Evolutionary conservation across 805 yeast species (phyloP).

Genomic region (Kodamaea laetipori): DNA sequence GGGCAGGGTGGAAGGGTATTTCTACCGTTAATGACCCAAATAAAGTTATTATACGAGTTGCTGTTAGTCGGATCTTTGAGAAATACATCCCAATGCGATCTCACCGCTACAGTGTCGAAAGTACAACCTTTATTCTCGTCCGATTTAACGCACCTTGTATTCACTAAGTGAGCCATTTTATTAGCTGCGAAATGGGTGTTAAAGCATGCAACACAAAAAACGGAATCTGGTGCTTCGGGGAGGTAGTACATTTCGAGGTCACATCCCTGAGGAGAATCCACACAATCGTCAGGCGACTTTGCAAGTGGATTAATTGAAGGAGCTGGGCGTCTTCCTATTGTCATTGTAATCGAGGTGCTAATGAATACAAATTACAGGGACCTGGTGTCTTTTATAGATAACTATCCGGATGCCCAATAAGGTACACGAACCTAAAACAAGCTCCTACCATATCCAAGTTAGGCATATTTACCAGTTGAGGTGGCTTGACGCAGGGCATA

Average conservation of each 20-base stretch:
- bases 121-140: not conserved
- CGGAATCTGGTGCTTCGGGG: not conserved
- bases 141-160: not conserved
- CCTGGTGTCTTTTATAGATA: too few relatives aligned
- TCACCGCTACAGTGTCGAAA: slow-evolving; percentile 1
- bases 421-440: too few relatives aligned
- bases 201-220: not conserved
- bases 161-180: not conserved
- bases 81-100: not conserved
- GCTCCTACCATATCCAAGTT: too few relatives aligned
- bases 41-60: not conserved
- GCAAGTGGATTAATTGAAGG: not conserved
- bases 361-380: too few relatives aligned
- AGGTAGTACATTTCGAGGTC: not conserved
- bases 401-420: too few relatives aligned
- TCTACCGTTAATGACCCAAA: not conserved
- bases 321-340: not conserved
- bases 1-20: not conserved
- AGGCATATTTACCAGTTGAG: too few relatives aligned
- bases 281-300: not conserved
- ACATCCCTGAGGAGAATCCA: not conserved
- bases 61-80: not conserved
- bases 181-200: not conserved
- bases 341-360: not conserved
- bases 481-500: too few relatives aligned